Base-by-base conservation (phyloP, 768 basidiomycete genomes). In the Phaeolepiota aurea region DNA sequence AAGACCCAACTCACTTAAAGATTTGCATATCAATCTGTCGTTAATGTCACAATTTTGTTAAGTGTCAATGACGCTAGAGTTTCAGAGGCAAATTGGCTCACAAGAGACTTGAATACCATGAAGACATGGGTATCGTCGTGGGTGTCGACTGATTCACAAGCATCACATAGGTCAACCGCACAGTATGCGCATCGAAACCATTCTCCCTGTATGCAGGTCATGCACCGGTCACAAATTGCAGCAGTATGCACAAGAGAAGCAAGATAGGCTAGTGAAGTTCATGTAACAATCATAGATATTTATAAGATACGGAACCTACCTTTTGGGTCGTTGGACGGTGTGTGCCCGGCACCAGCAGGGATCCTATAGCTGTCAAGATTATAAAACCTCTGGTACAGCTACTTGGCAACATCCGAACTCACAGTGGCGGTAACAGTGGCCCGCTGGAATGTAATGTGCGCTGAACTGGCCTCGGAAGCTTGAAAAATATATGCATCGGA, bases 121-220 rank as follows among this genome's bases (percentile, higher is more conserved):
- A 92, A 97, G 32, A 89, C 61, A 54, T 94, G 92, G 1, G 76
- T 78, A 44, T 76, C 69, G 49, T 92, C 76, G 53, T 96, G 92
- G 33, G 83, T 82, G 52, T 89, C 89, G 19, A 85, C 63, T 34
- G 64, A 69, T 57, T 92, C 86, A 51, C 92, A 94, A 20, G 72
- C 72, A 31, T 79, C 78, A 61, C 93, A 96, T n/a, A 94, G 64
- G 55, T 97, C 93, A 49, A 76, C 80, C 4, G 72, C 71, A 53
- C 92, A 96, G 54, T 90, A 88, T 3, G 79, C 89, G 53, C 93
- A 97, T 49, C 85, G 76, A 61, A 82, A 86, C 93, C 93, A 97
- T 49, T 78, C 76, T 12, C 93, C 93, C n/a, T 68, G 63, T 40
- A 96, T 93, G 37, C 70, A 73, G 18, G 70, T 73, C 68, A 90